A percentile compares a stretch with the other conserved stretches of the same genome.
Conservation (phyloP, 2,329 filamentous ascomycete species). For the Thielaviopsis musarum region DNA sequence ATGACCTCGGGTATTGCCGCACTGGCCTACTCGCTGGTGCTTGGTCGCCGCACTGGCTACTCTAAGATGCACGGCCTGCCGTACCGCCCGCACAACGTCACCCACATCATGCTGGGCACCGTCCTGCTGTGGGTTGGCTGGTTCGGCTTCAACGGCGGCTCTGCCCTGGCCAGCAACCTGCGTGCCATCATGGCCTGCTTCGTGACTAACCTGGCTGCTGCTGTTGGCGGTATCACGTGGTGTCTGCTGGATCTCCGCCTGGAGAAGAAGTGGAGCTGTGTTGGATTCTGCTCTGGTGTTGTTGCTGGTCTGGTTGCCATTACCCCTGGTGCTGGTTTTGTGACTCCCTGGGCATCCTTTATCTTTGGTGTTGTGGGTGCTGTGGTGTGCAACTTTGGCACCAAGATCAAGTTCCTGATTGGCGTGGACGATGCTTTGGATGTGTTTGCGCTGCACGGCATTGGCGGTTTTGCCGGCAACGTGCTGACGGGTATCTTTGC, state of each 20-base stretch:
- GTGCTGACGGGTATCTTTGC: slow-evolving; percentile 63
- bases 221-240: slow-evolving; percentile 68
- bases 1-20: slow-evolving; percentile 56
- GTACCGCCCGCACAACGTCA: slow-evolving; percentile 58
- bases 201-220: slow-evolving; percentile 76
- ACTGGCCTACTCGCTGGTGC: slow-evolving; percentile 56
- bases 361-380: slow-evolving; percentile 43
- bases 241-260: slow-evolving; percentile 74
- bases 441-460: slow-evolving; percentile 76
- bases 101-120: slow-evolving; percentile 56
- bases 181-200: slow-evolving; percentile 80
- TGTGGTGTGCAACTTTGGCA: slow-evolving; percentile 65
- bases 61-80: slow-evolving; percentile 42
- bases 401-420: slow-evolving; percentile 61
- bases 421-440: slow-evolving; percentile 77
- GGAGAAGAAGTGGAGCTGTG: slow-evolving; percentile 86
- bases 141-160: slow-evolving; percentile 91
- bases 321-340: slow-evolving; percentile 66
- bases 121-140: slow-evolving; percentile 81
- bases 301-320: slow-evolving; percentile 81
- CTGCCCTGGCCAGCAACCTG: slow-evolving; percentile 65
- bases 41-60: slow-evolving; percentile 51
- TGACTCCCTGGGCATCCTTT: slow-evolving; percentile 47
- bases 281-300: slow-evolving; percentile 81
- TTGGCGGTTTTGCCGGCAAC: slow-evolving; percentile 70